These are phyloP conservation scores for Lodderomyces jiufengensis DNA, from an alignment of 1,139 yeast species.

Conservation along the genomic window DNA sequence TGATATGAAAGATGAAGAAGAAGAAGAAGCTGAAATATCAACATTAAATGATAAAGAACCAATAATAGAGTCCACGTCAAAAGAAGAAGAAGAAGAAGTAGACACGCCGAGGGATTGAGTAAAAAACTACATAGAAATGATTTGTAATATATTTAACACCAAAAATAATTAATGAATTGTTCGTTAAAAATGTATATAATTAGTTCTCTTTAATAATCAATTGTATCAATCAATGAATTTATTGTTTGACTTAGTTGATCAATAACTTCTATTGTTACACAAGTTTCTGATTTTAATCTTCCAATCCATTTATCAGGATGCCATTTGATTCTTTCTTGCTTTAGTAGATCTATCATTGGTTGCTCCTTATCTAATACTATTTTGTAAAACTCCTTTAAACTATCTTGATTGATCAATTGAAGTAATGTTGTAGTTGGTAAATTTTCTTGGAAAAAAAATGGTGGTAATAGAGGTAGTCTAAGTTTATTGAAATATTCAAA, in stretches of 20 bases:
- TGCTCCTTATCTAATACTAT: constrained; percentile 17
- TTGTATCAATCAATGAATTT: constrained; percentile 23
- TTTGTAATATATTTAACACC: too few relatives aligned
- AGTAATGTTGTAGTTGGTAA: constrained; percentile 17
- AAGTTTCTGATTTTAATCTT: constrained; percentile 10
- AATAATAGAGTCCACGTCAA: not conserved
- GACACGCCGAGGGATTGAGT: constrained; percentile 21
- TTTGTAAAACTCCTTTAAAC: constrained; percentile 26
- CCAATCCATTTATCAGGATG: constrained; percentile 61
- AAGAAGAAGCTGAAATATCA: constrained; percentile 46
- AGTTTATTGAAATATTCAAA: constrained; percentile 16
- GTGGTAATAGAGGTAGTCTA: constrained; percentile 21
- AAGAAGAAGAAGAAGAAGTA: constrained; percentile 33
- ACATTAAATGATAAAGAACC: constrained; percentile 3
- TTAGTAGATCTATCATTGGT: constrained; percentile 28
- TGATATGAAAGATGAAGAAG: constrained; percentile 51
- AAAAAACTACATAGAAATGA: too few relatives aligned
- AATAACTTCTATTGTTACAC: constrained; percentile 23
- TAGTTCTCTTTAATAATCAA: not conserved
- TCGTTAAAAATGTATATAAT: not conserved
- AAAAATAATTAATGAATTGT: too few relatives aligned
- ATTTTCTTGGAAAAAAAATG: constrained; percentile 12
- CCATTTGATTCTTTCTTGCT: constrained; percentile 58
- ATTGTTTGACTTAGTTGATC: constrained; percentile 30
- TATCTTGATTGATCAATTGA: constrained; percentile 19